A percentile compares a stretch with the other conserved stretches of the same genome.
These are phyloP conservation scores for Durotheca rogersii DNA, from an alignment of 495 filamentous ascomycete genomes.

Conservation along the genomic window DNA sequence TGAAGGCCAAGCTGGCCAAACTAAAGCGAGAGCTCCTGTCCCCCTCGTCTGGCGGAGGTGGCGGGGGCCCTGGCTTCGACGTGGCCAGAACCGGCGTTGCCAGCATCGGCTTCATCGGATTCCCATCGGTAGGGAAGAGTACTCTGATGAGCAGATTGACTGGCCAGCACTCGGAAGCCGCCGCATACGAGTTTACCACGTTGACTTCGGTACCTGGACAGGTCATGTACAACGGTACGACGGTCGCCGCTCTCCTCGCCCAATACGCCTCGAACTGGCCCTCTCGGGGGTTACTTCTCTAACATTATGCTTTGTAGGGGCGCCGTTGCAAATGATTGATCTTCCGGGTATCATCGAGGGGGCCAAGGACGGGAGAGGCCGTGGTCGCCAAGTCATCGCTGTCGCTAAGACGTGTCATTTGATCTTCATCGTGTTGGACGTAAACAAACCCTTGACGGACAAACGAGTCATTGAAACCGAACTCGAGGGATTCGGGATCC, in stretches of 20 bases:
- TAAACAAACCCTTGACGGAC: constrained; percentile 97
- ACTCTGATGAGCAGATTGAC: constrained; percentile 94
- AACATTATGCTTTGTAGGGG: constrained; percentile 47
- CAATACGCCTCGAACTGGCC: not conserved
- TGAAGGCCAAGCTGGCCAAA: constrained; percentile 98
- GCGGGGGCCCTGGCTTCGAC: constrained; percentile 89
- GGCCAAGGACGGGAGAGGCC: constrained; percentile 96
- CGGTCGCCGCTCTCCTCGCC: constrained; percentile 1
- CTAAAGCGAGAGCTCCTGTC: constrained; percentile 93
- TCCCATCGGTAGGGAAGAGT: constrained; percentile 97
- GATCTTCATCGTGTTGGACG: constrained; percentile 97
- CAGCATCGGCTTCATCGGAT: constrained; percentile 82
- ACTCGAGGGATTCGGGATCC: constrained; percentile 94
- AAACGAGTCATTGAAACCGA: constrained; percentile 97
- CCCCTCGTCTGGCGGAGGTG: constrained; percentile 79
- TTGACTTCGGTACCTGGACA: constrained; percentile 96
- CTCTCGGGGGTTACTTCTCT: constrained; percentile 6
- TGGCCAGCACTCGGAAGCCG: constrained; percentile 94
- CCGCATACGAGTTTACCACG: constrained; percentile 98
- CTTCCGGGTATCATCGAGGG: constrained; percentile 98
- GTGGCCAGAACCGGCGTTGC: constrained; percentile 97
- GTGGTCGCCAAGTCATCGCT: constrained; percentile 97
- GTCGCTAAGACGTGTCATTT: constrained; percentile 98
- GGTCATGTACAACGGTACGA: constrained; percentile 81
- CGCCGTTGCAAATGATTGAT: constrained; percentile 98